These are phyloP conservation scores for Colletotrichum plurivorum DNA, from an alignment of 2,329 filamentous ascomycete genomes.

Conservation along the genomic window DNA sequence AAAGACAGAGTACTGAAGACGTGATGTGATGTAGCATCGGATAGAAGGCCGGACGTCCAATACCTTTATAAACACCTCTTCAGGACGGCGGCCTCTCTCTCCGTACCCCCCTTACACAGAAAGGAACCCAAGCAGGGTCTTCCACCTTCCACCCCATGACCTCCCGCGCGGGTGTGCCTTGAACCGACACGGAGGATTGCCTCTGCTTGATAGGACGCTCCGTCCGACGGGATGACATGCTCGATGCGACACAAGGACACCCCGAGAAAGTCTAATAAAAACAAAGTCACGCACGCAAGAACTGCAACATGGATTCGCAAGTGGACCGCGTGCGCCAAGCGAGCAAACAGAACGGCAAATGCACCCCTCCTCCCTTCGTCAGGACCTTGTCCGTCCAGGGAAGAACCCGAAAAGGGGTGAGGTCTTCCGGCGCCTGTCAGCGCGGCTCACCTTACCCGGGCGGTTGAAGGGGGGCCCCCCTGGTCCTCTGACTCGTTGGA, in stretches of 20 bases:
- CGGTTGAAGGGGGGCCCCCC: neutral
- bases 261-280: conserved; percentile 17
- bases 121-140: too few relatives aligned
- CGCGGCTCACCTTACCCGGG: neutral
- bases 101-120: too few relatives aligned
- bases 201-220: conserved; percentile 15
- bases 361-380: neutral
- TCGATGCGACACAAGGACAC: neutral
- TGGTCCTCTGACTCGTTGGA: conserved; percentile 2
- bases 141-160: conserved; percentile 1
- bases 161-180: conserved; percentile 7
- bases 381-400: too few relatives aligned
- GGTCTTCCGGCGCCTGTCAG: neutral
- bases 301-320: neutral
- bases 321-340: conserved; percentile 16
- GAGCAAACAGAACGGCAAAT: neutral
- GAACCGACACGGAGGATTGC: neutral
- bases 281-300: neutral
- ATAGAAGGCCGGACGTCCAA: conserved; percentile 3
- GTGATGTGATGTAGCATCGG: neutral
- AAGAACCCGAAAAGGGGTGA: conserved; percentile 2
- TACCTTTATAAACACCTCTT: neutral
- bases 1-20: neutral
- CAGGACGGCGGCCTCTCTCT: too few relatives aligned
- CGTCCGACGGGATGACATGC: conserved; percentile 9